Percentiles rank a stretch among this genome's conserved stretches.
Conservation (phyloP, 2,329 filamentous ascomycete species). For the Stagonosporopsis vannaccii region DNA sequence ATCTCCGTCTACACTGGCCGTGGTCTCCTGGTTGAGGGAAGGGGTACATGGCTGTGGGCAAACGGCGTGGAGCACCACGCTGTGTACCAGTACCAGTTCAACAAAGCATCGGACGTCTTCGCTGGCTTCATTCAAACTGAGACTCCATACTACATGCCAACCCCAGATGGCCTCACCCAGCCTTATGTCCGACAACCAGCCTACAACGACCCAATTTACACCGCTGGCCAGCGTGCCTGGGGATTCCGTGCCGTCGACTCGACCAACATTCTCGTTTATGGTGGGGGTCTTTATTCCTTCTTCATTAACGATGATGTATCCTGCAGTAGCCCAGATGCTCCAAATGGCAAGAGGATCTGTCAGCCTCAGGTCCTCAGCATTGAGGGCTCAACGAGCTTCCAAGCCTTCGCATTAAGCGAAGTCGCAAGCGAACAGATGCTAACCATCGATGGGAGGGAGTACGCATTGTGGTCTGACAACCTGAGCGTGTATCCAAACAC, state of each 20-base stretch:
- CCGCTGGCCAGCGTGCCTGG: conserved; percentile 58
- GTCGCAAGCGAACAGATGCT: conserved; percentile 58
- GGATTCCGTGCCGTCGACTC: conserved; percentile 69
- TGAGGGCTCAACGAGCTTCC: conserved; percentile 51
- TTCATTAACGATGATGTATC: conserved; percentile 67
- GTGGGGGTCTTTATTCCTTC: conserved; percentile 73
- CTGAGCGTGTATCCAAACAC: conserved; percentile 50
- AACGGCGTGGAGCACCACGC: conserved; percentile 70
- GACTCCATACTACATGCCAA: conserved; percentile 84
- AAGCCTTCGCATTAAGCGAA: conserved; percentile 59
- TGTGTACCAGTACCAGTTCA: conserved; percentile 83
- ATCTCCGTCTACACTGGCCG: conserved; percentile 88
- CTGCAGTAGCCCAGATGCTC: conserved; percentile 35
- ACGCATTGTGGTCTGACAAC: conserved; percentile 58
- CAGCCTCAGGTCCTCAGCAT: conserved; percentile 61
- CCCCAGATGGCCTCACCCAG: conserved; percentile 70
- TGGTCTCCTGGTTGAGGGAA: conserved; percentile 75
- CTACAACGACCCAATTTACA: conserved; percentile 75
- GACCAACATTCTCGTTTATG: conserved; percentile 66
- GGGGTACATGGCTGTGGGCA: conserved; percentile 64
- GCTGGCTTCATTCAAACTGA: conserved; percentile 88
- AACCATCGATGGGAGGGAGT: conserved; percentile 51
- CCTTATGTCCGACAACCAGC: conserved; percentile 65
- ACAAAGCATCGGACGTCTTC: conserved; percentile 79
- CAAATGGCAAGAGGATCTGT: conserved; percentile 51